A percentile compares a stretch with the other conserved stretches of the same genome.
Conservation (phyloP, 805 yeast species). For the Candida parachauliodes region DNA sequence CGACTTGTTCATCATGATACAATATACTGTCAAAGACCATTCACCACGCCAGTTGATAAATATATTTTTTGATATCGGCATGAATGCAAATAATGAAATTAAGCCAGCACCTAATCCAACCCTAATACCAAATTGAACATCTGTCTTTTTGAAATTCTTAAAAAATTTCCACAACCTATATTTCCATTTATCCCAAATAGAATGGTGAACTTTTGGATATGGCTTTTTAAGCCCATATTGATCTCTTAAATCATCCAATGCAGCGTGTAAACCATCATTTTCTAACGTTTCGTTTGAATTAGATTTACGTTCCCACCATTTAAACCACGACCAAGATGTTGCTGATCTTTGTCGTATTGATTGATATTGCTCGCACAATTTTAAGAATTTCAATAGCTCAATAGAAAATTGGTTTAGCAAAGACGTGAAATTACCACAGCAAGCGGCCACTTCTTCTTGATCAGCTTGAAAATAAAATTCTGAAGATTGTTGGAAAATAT, state of each 20-base stretch:
- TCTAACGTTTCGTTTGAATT: background rate
- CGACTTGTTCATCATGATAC: constrained; percentile 81
- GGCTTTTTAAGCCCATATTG: constrained; percentile 16
- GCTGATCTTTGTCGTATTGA: constrained; percentile 13
- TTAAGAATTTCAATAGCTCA: constrained; percentile 51
- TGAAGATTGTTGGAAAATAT: constrained; percentile 38
- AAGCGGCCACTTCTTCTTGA: constrained; percentile 79
- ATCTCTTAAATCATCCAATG: constrained; percentile 27
- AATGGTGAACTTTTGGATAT: background rate
- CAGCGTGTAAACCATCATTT: constrained; percentile 28
- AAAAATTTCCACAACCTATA: constrained; percentile 46
- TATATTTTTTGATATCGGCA: constrained; percentile 47
- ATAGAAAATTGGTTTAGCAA: constrained; percentile 59
- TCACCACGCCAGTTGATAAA: constrained; percentile 74
- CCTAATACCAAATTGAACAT: constrained; percentile 73
- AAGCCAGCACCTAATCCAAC: constrained; percentile 75
- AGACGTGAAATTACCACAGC: constrained; percentile 76
- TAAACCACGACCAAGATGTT: constrained; percentile 50
- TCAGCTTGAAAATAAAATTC: constrained; percentile 45
- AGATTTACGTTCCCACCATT: constrained; percentile 42
- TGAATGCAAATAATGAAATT: constrained; percentile 64
- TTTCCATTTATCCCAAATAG: constrained; percentile 3
- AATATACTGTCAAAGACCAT: constrained; percentile 80
- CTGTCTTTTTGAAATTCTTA: constrained; percentile 55
- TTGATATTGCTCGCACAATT: constrained; percentile 40